Evolutionary conservation across 192 early-diverging fungal species (phyloP).

Genomic region (Gamsiella multidivaricata): DNA sequence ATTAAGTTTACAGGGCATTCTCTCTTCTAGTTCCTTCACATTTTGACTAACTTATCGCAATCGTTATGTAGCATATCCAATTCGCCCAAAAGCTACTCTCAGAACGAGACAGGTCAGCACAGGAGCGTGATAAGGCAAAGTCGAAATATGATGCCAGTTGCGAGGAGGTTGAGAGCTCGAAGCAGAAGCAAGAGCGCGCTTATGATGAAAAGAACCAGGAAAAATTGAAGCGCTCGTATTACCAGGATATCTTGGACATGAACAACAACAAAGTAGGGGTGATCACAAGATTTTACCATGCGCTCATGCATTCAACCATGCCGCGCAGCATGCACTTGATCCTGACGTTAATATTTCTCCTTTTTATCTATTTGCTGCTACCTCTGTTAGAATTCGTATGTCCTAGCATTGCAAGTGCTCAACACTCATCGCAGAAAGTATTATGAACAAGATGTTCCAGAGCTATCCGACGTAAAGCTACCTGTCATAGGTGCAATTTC

Average conservation of each 20-base stretch:
- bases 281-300: not conserved
- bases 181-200: conserved; percentile 64
- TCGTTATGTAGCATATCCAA: conserved; percentile 64
- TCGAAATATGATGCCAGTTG: conserved; percentile 71
- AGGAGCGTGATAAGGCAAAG: conserved; percentile 60
- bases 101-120: conserved; percentile 69
- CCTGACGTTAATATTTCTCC: too few species aligned
- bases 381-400: conserved; percentile 74
- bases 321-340: not conserved
- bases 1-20: not conserved
- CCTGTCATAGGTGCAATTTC: not conserved
- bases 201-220: conserved; percentile 70
- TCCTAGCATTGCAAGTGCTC: conserved; percentile 68
- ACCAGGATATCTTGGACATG: conserved; percentile 74
- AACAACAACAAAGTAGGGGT: conserved; percentile 68
- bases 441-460: conserved; percentile 71
- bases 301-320: not conserved
- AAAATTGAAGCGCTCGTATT: conserved; percentile 58
- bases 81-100: conserved; percentile 69
- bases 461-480: conserved; percentile 64
- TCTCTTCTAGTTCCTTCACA: not conserved
- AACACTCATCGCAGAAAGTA: conserved; percentile 74
- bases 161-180: conserved; percentile 68
- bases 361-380: not conserved
- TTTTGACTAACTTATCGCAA: not conserved